phyloP scores from a whole-genome alignment of 495 filamentous ascomycete genomes.

The Parathielavia hyrcaniae region DNA sequence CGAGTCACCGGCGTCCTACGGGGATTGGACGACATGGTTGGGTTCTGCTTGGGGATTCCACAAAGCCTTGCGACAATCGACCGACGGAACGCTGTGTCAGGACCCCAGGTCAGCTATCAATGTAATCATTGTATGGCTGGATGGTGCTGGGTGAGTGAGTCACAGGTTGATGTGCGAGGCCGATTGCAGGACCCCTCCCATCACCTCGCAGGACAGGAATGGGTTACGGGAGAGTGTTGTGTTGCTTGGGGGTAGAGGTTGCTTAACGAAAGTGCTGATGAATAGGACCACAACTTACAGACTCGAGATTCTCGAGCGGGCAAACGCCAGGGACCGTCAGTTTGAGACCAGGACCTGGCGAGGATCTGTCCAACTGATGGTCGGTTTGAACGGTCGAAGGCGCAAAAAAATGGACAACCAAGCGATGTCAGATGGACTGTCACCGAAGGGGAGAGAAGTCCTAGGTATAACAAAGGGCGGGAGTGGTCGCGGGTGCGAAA shows the following conservation, averaged over 20 bases:
- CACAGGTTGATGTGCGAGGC: slow-evolving; percentile 25
- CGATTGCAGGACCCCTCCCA: slow-evolving; percentile 18
- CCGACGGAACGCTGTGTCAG: slow-evolving; percentile 22
- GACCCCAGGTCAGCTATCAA: slow-evolving; percentile 29
- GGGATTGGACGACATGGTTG: slow-evolving; percentile 49
- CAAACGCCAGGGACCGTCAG: slow-evolving; percentile 3
- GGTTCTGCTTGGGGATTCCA: slow-evolving; percentile 31
- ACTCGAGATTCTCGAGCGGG: background rate
- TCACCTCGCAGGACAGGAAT: background rate
- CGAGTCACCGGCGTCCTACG: slow-evolving; percentile 47
- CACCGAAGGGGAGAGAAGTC: slow-evolving; percentile 15
- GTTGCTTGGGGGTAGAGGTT: background rate
- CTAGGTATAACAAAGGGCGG: slow-evolving; percentile 14
- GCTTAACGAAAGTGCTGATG: background rate
- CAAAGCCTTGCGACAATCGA: slow-evolving; percentile 22
- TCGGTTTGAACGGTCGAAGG: background rate
- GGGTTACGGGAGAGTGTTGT: background rate
- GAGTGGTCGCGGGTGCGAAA: background rate
- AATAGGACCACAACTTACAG: background rate
- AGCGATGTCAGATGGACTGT: slow-evolving; percentile 4
- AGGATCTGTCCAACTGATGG: background rate
- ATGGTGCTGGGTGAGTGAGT: slow-evolving; percentile 25
- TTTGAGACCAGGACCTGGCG: slow-evolving; percentile 13
- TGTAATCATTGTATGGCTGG: slow-evolving; percentile 23
- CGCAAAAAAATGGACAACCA: background rate